phyloP scores from a whole-genome alignment of 179 eudicot species.

The Beta corolliflora region DNA sequence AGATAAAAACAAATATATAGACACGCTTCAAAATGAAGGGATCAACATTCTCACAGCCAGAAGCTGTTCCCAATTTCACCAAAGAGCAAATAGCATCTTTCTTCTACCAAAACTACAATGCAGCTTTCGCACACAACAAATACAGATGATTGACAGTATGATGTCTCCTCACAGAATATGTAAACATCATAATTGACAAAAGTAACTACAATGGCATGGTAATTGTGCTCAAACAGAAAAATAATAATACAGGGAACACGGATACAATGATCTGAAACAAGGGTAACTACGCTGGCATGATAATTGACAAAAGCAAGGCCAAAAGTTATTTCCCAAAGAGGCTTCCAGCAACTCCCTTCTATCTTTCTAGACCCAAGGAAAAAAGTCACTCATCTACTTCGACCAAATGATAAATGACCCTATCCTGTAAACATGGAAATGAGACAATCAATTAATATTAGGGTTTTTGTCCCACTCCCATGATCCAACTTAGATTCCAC shows the following conservation, averaged over 20 bases:
- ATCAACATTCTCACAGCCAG: not conserved
- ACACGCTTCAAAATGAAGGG: not conserved
- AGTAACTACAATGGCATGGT: too few relatives aligned
- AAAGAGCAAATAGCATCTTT: not conserved
- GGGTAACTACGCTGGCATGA: not conserved
- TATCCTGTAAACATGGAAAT: not conserved
- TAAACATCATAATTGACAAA: not conserved
- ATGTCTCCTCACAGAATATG: not conserved
- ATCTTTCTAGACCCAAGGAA: not conserved
- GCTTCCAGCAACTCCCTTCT: not conserved
- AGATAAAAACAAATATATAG: too few relatives aligned
- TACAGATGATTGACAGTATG: not conserved
- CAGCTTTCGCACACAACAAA: constrained; percentile 2
- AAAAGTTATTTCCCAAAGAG: not conserved
- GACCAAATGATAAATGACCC: not conserved
- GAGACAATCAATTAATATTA: not conserved
- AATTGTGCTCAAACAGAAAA: not conserved
- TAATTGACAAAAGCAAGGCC: not conserved
- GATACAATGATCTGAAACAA: not conserved
- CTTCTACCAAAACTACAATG: not conserved
- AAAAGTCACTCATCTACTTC: not conserved
- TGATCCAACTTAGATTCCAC: not conserved
- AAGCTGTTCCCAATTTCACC: not conserved
- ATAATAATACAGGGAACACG: not conserved
- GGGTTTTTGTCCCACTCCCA: not conserved